A percentile compares a stretch with the other conserved stretches of the same genome.
Evolutionary conservation across 345 rosid species (phyloP).

Genomic region (Lepidium aucheri): DNA sequence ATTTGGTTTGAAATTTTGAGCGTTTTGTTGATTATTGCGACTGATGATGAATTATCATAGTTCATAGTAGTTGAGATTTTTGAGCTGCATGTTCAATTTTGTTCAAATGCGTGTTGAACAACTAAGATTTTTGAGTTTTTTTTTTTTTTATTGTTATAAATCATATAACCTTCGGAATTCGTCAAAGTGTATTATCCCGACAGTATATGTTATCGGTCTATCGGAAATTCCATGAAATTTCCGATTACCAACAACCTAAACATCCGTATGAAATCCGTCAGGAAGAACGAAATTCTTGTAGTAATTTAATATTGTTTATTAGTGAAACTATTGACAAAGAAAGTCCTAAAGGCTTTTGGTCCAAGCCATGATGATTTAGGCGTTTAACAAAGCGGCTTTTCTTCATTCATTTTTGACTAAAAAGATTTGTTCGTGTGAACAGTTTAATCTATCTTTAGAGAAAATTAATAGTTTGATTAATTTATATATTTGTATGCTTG

Average conservation of each 20-base stretch:
- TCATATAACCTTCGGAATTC: too few species aligned
- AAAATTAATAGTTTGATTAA: neutral
- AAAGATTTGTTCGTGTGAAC: constrained; percentile 21
- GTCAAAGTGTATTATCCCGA: too few species aligned
- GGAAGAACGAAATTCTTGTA: too few species aligned
- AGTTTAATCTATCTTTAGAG: neutral
- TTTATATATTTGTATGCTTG: neutral
- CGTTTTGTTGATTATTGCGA: constrained; percentile 6
- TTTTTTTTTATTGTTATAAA: too few species aligned
- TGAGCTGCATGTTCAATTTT: constrained; percentile 21
- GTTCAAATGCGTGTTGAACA: constrained; percentile 8
- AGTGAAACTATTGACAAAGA: neutral
- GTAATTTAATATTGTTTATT: neutral
- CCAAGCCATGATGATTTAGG: constrained; percentile 18
- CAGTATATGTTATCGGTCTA: too few species aligned
- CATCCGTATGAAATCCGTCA: too few species aligned
- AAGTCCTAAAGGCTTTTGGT: constrained; percentile 13
- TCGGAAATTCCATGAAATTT: too few species aligned
- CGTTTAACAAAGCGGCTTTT: constrained; percentile 12
- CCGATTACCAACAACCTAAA: too few species aligned
- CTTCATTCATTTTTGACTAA: constrained; percentile 21
- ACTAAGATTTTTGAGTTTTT: neutral
- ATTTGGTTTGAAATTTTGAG: constrained; percentile 6
- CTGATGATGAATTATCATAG: constrained; percentile 19
- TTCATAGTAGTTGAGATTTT: neutral